Conservation (phyloP, 2,329 filamentous ascomycete genomes). For the Sporothrix dimorphospora region DNA sequence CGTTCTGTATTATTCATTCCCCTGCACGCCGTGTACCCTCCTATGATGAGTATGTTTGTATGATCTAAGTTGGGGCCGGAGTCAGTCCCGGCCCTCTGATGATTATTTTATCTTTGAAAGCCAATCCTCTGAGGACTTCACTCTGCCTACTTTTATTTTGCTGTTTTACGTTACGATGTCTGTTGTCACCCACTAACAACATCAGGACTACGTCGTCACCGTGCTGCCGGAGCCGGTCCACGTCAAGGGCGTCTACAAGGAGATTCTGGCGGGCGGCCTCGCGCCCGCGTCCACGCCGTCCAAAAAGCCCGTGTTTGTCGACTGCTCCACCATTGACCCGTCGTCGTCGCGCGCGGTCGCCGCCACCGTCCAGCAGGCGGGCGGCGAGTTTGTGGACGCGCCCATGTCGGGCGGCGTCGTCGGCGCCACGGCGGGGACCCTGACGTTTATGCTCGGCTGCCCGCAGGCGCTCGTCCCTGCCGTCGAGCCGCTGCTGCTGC, state of each 20-base stretch:
- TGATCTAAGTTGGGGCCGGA: conserved; percentile 74
- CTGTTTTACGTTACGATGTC: not conserved
- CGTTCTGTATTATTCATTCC: not conserved
- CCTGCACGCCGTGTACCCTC: conserved; percentile 26
- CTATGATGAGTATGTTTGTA: conserved; percentile 48
- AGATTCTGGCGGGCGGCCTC: conserved; percentile 66
- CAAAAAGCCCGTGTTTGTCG: conserved; percentile 71
- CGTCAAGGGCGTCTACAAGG: conserved; percentile 78
- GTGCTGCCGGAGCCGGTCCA: conserved; percentile 88
- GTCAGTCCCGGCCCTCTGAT: conserved; percentile 46
- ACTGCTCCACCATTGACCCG: conserved; percentile 95
- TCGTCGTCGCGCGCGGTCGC: conserved; percentile 80
- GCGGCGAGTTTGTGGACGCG: conserved; percentile 80
- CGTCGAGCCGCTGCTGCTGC: conserved; percentile 69
- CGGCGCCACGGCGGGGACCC: conserved; percentile 80
- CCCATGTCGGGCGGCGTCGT: conserved; percentile 97
- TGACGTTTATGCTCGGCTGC: conserved; percentile 95
- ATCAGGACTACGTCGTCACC: conserved; percentile 81
- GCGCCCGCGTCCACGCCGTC: conserved; percentile 60
- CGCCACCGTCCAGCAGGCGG: conserved; percentile 58
- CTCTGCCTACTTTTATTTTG: not conserved
- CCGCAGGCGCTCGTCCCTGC: conserved; percentile 62
- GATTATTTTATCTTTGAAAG: conserved; percentile 67
- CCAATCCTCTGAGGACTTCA: conserved; percentile 69
- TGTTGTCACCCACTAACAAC: not conserved